These are phyloP conservation scores for Chalciporus piperatus DNA, from an alignment of 768 basidiomycete species.

Conservation along the genomic window DNA sequence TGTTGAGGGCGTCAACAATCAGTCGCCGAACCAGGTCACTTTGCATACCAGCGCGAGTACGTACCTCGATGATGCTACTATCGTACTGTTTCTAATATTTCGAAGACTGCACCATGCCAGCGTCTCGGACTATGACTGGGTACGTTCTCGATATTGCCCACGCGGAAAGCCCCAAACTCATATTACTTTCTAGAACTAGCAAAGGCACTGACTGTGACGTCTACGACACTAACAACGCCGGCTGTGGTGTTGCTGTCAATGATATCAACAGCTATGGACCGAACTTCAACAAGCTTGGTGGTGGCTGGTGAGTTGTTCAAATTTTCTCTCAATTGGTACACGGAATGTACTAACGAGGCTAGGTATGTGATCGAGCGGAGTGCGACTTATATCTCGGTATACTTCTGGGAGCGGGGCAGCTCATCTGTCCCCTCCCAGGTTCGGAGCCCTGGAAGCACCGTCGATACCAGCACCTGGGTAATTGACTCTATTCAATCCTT, in stretches of 20 bases:
- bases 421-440: conserved; percentile 36
- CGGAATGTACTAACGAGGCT: background rate
- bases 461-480: conserved; percentile 28
- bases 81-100: background rate
- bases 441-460: conserved; percentile 14
- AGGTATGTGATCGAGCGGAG: conserved; percentile 38
- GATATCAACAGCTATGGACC: conserved; percentile 34
- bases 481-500: background rate
- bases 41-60: conserved; percentile 27
- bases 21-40: conserved; percentile 28
- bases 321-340: background rate
- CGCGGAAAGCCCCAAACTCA: background rate
- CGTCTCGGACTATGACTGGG: conserved; percentile 32
- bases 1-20: conserved; percentile 32
- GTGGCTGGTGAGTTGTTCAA: conserved; percentile 31
- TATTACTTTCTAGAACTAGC: conserved; percentile 10
- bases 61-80: background rate
- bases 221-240: conserved; percentile 22
- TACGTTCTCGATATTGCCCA: conserved; percentile 5
- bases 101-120: conserved; percentile 31
- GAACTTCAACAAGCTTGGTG: conserved; percentile 35
- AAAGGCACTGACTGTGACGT: conserved; percentile 25
- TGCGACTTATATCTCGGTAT: conserved; percentile 32
- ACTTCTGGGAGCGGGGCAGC: conserved; percentile 41
- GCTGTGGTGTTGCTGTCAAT: conserved; percentile 31